These are phyloP conservation scores for Colletotrichum tanaceti DNA, from an alignment of 2,329 filamentous ascomycete genomes.

Conservation along the genomic window DNA sequence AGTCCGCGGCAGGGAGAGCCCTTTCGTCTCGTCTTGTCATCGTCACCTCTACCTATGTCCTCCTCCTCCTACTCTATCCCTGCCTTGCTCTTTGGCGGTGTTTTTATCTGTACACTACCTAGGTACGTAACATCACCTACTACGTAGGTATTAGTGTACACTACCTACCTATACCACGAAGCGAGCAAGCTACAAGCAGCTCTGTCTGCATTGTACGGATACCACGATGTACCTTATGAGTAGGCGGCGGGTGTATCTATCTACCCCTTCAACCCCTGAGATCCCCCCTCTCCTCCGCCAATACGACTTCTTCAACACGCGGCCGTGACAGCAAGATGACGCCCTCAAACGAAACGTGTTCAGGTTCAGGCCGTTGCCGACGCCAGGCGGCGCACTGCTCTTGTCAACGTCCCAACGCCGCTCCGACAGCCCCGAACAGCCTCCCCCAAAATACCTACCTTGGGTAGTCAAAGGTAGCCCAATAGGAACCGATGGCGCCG, in stretches of 20 bases:
- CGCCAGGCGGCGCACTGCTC: neutral
- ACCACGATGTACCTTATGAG: too few species aligned
- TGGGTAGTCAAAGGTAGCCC: too few species aligned
- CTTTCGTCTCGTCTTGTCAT: constrained; percentile 19
- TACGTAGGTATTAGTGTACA: too few species aligned
- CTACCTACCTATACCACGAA: too few species aligned
- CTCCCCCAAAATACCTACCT: too few species aligned
- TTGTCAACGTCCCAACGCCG: constrained; percentile 9
- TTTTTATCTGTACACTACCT: too few species aligned
- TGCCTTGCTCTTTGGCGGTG: constrained; percentile 3
- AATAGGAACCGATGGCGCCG: constrained; percentile 34
- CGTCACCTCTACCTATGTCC: constrained; percentile 17
- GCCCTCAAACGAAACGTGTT: constrained; percentile 21
- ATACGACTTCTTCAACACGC: constrained; percentile 1
- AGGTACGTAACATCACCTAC: too few species aligned
- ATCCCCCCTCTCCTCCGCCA: neutral
- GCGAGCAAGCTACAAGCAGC: neutral
- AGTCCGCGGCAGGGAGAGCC: constrained; percentile 17
- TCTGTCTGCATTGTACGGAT: too few species aligned
- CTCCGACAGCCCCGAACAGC: neutral
- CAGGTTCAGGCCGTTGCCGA: constrained; percentile 35
- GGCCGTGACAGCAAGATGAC: constrained; percentile 30
- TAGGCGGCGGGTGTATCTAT: too few species aligned
- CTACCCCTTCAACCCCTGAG: too few species aligned
- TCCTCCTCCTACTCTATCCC: neutral